phyloP scores from a whole-genome alignment of 2,329 filamentous ascomycete species.

The Xylaria digitata region DNA sequence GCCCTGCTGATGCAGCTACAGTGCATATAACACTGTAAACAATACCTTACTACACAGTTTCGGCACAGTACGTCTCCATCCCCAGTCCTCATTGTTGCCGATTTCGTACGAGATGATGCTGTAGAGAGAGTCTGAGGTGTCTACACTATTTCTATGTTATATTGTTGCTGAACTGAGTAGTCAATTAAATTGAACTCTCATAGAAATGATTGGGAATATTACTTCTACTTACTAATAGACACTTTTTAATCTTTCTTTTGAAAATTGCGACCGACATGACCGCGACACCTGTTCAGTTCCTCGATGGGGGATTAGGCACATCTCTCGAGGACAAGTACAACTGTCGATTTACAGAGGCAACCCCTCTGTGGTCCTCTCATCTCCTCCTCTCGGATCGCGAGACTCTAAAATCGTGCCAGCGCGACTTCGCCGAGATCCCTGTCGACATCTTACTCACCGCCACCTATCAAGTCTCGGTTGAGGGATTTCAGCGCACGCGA shows the following conservation, averaged over 20 bases:
- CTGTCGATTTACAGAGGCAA: conserved; percentile 61
- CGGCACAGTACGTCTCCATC: not conserved
- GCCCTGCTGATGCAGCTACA: no score
- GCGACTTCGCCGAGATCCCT: conserved; percentile 65
- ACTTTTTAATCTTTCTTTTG: not conserved
- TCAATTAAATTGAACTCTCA: not conserved
- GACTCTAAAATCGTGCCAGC: conserved; percentile 66
- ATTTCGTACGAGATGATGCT: no score
- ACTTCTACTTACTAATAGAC: conserved; percentile 3
- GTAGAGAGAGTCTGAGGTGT: no score
- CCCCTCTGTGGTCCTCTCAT: conserved; percentile 75
- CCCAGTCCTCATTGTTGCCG: no score
- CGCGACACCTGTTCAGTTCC: conserved; percentile 57
- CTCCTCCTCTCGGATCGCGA: conserved; percentile 66
- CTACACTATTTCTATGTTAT: no score
- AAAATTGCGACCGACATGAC: conserved; percentile 25
- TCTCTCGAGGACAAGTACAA: conserved; percentile 69
- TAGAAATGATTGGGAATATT: not conserved
- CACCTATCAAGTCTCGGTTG: conserved; percentile 72
- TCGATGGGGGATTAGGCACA: conserved; percentile 76
- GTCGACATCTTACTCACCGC: conserved; percentile 74
- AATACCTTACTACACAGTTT: not conserved
- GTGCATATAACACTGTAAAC: not conserved
- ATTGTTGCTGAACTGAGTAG: not conserved
- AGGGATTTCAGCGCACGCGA: conserved; percentile 65